Conservation (phyloP, 2,329 filamentous ascomycete genomes). For the Aaosphaeria pasadenensis region DNA sequence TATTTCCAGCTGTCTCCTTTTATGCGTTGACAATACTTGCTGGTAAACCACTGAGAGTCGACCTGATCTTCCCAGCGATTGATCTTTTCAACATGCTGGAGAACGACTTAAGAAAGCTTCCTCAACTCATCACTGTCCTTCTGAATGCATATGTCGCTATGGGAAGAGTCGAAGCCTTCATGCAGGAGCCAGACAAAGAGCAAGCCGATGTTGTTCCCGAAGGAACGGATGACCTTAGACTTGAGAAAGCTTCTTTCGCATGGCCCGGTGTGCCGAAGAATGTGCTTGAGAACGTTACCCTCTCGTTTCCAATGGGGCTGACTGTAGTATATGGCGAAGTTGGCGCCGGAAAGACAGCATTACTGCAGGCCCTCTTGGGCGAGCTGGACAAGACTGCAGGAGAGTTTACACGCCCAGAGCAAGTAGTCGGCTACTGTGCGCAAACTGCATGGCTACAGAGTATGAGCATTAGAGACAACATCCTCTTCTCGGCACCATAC, state of each 20-base stretch:
- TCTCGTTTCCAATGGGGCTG: conserved; percentile 56
- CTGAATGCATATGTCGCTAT: conserved; percentile 83
- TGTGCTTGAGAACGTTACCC: conserved; percentile 53
- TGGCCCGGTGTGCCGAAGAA: conserved; percentile 68
- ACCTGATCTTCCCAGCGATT: conserved; percentile 83
- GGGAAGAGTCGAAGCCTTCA: conserved; percentile 78
- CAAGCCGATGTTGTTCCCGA: conserved; percentile 41
- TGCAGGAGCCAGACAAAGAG: conserved; percentile 77
- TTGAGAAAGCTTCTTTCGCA: conserved; percentile 68
- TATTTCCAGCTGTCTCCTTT: conserved; percentile 79
- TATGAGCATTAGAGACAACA: conserved; percentile 68
- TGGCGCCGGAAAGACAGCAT: conserved; percentile 61
- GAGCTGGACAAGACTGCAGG: conserved; percentile 56
- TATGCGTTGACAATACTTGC: conserved; percentile 75
- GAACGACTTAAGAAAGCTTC: conserved; percentile 69
- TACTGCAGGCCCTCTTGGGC: conserved; percentile 58
- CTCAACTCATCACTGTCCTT: conserved; percentile 69
- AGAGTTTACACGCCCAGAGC: conserved; percentile 51
- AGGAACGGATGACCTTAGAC: conserved; percentile 40
- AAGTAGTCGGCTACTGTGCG: conserved; percentile 61
- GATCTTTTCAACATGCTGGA: conserved; percentile 78
- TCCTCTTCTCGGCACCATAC: conserved; percentile 63
- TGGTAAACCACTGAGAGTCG: conserved; percentile 66
- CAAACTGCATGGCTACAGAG: conserved; percentile 68
- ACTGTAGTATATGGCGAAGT: conserved; percentile 64